phyloP scores from a whole-genome alignment of 148 eudicot species.

The Diospyros kaki region DNA sequence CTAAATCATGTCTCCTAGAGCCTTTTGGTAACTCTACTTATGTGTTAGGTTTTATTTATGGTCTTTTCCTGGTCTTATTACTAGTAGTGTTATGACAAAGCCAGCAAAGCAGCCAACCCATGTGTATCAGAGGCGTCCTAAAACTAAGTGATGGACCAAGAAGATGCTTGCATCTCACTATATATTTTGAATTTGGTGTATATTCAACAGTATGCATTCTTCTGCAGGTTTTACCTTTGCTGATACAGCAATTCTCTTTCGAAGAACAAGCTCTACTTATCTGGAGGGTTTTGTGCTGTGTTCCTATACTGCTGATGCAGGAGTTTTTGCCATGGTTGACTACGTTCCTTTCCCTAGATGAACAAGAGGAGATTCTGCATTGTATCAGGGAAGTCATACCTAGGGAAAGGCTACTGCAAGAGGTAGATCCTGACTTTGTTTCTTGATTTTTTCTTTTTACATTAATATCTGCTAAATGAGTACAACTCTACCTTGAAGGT shows the following conservation, averaged over 20 bases:
- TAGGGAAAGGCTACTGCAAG: slow-evolving; percentile 49
- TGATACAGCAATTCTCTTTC: slow-evolving; percentile 52
- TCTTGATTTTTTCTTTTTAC: slow-evolving; percentile 5
- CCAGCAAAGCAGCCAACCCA: too few species aligned
- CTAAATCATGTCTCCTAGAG: too few species aligned
- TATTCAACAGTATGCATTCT: slow-evolving; percentile 2
- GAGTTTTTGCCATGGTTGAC: slow-evolving; percentile 78
- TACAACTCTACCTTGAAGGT: slow-evolving; percentile 39
- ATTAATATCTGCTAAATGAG: slow-evolving; percentile 15
- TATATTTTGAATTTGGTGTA: neutral
- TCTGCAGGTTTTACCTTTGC: slow-evolving; percentile 78
- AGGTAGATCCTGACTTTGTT: slow-evolving; percentile 33
- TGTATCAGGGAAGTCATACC: slow-evolving; percentile 61
- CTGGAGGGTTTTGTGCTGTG: slow-evolving; percentile 80
- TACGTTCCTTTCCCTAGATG: slow-evolving; percentile 55
- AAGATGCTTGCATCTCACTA: neutral
- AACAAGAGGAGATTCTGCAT: slow-evolving; percentile 42
- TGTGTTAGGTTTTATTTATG: too few species aligned
- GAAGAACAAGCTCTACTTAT: slow-evolving; percentile 79
- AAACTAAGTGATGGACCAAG: too few species aligned
- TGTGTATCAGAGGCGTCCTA: too few species aligned
- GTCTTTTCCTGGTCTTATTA: too few species aligned
- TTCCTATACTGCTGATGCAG: slow-evolving; percentile 66
- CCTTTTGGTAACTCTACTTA: too few species aligned
- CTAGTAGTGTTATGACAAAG: too few species aligned